These are phyloP conservation scores for Mucor ambiguus DNA, from an alignment of 371 early-diverging fungal genomes.

Conservation along the genomic window DNA sequence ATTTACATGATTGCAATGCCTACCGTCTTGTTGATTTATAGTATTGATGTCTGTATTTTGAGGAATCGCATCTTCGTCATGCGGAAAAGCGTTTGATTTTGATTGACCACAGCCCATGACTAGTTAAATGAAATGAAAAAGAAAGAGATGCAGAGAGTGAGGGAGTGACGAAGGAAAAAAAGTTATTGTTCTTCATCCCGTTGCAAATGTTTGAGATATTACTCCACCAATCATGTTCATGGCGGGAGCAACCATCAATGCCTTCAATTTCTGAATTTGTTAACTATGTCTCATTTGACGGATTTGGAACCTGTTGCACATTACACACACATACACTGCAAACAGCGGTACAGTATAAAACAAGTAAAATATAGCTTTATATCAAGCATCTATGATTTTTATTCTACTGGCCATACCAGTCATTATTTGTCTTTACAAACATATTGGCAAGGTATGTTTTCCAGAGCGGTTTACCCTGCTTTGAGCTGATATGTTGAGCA, in stretches of 20 bases:
- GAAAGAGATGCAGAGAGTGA: background rate
- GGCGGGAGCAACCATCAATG: background rate
- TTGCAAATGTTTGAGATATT: background rate
- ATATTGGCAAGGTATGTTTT: conserved; percentile 23
- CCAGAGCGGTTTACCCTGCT: conserved; percentile 20
- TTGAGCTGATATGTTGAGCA: conserved; percentile 31
- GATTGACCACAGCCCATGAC: conserved; percentile 12
- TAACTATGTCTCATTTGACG: background rate
- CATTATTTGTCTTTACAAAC: conserved; percentile 35
- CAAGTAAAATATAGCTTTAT: background rate
- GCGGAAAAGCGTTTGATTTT: background rate
- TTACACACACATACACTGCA: no score
- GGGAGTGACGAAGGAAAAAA: background rate
- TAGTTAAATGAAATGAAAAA: background rate
- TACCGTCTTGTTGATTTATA: background rate
- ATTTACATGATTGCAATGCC: background rate
- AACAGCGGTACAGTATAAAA: background rate
- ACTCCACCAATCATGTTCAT: background rate
- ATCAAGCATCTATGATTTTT: conserved; percentile 3
- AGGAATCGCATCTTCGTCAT: background rate
- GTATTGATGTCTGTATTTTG: background rate
- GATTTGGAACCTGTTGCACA: background rate
- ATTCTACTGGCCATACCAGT: conserved; percentile 22
- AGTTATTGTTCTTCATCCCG: conserved; percentile 1
- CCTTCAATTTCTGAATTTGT: no score